phyloP scores from a whole-genome alignment of 305 asterid genomes.

The Petunia hybrid region DNA sequence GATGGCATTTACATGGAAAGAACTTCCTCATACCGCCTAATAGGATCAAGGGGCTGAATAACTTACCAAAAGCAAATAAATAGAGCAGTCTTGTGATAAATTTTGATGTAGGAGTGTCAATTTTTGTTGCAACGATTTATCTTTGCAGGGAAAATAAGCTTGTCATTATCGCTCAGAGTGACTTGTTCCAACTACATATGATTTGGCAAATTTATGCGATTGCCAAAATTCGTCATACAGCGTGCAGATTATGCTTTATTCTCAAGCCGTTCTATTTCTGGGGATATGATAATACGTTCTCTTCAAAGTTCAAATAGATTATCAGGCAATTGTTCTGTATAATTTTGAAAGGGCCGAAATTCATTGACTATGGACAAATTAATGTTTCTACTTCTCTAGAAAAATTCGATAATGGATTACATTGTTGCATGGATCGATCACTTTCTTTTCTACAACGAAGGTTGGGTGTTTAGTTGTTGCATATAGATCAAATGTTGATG shows the following conservation, averaged over 20 bases:
- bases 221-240: background rate
- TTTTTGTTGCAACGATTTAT: background rate
- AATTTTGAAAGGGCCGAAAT: too few relatives aligned
- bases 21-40: background rate
- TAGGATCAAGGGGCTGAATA: background rate
- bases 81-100: background rate
- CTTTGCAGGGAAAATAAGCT: background rate
- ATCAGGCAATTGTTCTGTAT: too few relatives aligned
- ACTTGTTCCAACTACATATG: background rate
- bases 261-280: background rate
- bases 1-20: background rate
- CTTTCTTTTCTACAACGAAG: too few relatives aligned
- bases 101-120: background rate
- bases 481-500: too few relatives aligned
- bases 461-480: too few relatives aligned
- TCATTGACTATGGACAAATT: too few relatives aligned
- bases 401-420: too few relatives aligned
- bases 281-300: background rate
- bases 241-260: background rate
- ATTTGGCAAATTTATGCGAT: background rate
- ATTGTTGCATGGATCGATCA: too few relatives aligned
- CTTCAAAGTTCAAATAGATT: too few relatives aligned
- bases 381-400: too few relatives aligned
- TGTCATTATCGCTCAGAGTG: background rate
- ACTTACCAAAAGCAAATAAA: conserved; percentile 2